Conservation (phyloP, 75 land plant genomes). For the Selaginella tamariscina region DNA sequence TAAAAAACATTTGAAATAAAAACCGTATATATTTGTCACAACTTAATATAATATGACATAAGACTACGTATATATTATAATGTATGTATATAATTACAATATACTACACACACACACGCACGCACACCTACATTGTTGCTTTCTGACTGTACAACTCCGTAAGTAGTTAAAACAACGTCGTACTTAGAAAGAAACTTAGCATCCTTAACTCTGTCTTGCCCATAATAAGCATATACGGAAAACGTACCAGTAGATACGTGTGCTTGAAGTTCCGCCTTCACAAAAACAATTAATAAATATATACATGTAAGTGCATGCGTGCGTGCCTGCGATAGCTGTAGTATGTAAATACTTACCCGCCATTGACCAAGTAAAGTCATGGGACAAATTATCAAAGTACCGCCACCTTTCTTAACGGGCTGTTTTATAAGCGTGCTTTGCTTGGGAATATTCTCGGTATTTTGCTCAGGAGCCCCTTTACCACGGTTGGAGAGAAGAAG, state of each 20-base stretch:
- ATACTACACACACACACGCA: no score
- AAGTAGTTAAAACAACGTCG: constrained; percentile 85
- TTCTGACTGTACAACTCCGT: constrained; percentile 79
- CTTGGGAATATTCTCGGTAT: no score
- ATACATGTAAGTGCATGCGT: background rate
- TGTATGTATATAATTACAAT: no score
- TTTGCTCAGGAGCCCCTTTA: no score
- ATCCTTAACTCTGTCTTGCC: constrained; percentile 51
- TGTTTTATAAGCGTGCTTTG: no score
- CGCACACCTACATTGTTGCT: constrained; percentile 47
- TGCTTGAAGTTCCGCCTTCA: constrained; percentile 73
- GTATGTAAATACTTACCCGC: constrained; percentile 56
- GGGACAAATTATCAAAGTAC: constrained; percentile 78
- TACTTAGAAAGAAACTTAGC: constrained; percentile 40
- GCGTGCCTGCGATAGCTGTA: constrained; percentile 86
- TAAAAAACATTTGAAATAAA: no score
- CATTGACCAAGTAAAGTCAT: constrained; percentile 95
- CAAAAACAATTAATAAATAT: background rate
- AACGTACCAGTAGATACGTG: constrained; percentile 49
- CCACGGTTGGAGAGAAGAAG: constrained; percentile 48
- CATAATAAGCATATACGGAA: constrained; percentile 79
- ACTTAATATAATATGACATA: no score
- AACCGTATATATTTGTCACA: no score
- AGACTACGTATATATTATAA: no score
- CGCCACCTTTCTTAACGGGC: constrained; percentile 31